Evolutionary conservation across 768 basidiomycete genomes (phyloP), one percentile per base, ranked within the genome.

Genomic region (Leccinum arenicola): DNA sequence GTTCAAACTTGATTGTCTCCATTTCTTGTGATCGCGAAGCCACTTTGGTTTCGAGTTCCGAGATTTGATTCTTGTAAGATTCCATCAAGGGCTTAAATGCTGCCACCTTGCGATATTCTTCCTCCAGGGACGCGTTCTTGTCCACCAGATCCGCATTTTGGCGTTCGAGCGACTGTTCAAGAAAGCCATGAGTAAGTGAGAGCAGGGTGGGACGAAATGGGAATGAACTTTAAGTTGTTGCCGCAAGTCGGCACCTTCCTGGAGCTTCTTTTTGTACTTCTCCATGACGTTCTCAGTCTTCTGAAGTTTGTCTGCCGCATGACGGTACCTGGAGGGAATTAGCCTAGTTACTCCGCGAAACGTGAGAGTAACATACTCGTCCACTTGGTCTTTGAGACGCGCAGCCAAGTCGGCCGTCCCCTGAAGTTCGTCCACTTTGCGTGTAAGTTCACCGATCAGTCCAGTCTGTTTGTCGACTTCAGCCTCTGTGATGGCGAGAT

Each of bases 231-330:
- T 93, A 68, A 95, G 85, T 58, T 88, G 86, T 61, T 93, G 92
- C 27, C 94, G 85, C 19, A 95, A 78, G 63, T 96, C 93, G 14
- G 91, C 93, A 4, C 90, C 86, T 71, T 98, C 97, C 67, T 98
- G 96, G 1, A 98, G 82, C 75, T 98, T 99, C 82, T 93, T 95
- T 78, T 95, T 96, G 75, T 98, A 95, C 73, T 98, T 99, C 75
- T 98, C 95, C 84, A 97, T 92, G 29, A 97, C 95, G 68, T 95
- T 95, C 75, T 98, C 97, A 1, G 88, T 90, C 79, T 98, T 98
- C 66, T 91, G 88, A 45, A 95, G 78, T 64, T 87, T 91, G 67
- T 98, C 97, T 4, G 92, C 90, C 6, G 93, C 89, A 75, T 98
- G 95, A 6, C 89, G 88, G 68, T 93, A 93, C 69, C 94, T 96